Conservation (phyloP, 306 rosid genomes). For the Clitoria ternatea region DNA sequence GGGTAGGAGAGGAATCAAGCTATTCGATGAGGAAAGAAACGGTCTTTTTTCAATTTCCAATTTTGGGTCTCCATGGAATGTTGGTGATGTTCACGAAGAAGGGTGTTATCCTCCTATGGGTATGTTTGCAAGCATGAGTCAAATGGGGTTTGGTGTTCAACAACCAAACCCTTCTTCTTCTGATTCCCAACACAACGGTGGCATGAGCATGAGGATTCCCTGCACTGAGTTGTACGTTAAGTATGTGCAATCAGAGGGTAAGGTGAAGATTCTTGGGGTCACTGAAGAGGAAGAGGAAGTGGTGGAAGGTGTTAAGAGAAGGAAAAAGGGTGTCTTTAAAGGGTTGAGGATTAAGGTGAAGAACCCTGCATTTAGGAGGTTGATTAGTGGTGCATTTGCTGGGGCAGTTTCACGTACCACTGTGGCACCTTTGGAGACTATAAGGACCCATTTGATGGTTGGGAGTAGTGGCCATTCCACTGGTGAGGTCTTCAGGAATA, state of each 20-base stretch:
- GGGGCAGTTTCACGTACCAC: too few relatives aligned
- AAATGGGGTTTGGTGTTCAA: conserved; percentile 60
- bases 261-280: conserved; percentile 37
- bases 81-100: conserved; percentile 17
- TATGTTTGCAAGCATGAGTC: conserved; percentile 74
- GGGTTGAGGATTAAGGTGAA: conserved; percentile 45
- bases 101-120: conserved; percentile 51
- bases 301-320: conserved; percentile 34
- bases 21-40: conserved; percentile 39
- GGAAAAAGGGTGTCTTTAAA: conserved; percentile 36
- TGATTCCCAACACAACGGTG: conserved; percentile 38
- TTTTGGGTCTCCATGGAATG: conserved; percentile 64
- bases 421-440: too few relatives aligned
- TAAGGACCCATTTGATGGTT: too few relatives aligned
- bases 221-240: conserved; percentile 49
- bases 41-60: conserved; percentile 50
- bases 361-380: too few relatives aligned
- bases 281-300: conserved; percentile 18
- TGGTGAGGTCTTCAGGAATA: too few relatives aligned
- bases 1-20: conserved; percentile 50
- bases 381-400: too few relatives aligned
- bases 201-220: conserved; percentile 53
- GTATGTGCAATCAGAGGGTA: conserved; percentile 52
- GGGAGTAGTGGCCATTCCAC: too few relatives aligned
- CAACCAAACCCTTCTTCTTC: conserved; percentile 37